Conservation (phyloP, 768 basidiomycete species). For the Pleurotus giganteus region DNA sequence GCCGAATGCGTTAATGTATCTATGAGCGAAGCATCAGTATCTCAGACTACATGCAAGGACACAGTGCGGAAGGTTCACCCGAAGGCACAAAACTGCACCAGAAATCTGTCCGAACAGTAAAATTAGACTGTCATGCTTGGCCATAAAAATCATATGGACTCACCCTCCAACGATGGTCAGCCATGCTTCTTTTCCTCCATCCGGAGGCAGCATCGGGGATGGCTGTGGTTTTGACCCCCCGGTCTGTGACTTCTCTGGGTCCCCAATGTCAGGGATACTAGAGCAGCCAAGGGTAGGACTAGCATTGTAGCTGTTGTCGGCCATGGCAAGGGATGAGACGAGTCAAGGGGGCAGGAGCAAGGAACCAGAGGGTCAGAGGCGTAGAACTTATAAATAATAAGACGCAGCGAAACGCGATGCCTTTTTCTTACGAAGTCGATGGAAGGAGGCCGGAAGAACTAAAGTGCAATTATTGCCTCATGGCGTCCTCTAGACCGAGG, state of each 20-base stretch:
- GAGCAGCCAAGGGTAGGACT: slow-evolving; percentile 5
- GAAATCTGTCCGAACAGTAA: slow-evolving; percentile 27
- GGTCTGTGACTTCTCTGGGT: not conserved
- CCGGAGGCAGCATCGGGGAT: slow-evolving; percentile 15
- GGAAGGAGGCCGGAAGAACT: slow-evolving; percentile 2
- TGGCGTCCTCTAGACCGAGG: slow-evolving; percentile 8
- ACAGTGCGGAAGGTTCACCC: slow-evolving; percentile 27
- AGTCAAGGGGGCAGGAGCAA: not conserved
- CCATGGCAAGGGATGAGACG: not conserved
- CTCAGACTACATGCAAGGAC: not conserved
- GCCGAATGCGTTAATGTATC: slow-evolving; percentile 44
- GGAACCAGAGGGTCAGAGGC: not conserved
- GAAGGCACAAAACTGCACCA: slow-evolving; percentile 45
- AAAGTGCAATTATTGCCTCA: slow-evolving; percentile 3
- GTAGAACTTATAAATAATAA: slow-evolving; percentile 1
- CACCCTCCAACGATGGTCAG: slow-evolving; percentile 43
- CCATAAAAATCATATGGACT: slow-evolving; percentile 16
- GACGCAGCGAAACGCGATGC: slow-evolving; percentile 1
- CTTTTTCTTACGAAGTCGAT: slow-evolving; percentile 2
- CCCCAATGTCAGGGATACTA: slow-evolving; percentile 2
- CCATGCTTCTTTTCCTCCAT: slow-evolving; percentile 42
- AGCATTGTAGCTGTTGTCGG: slow-evolving; percentile 4
- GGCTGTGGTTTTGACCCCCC: not conserved
- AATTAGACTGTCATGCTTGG: not conserved
- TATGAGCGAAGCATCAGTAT: slow-evolving; percentile 23